Conservation (phyloP, 257 asterid species). For the Solanum peruvianum region DNA sequence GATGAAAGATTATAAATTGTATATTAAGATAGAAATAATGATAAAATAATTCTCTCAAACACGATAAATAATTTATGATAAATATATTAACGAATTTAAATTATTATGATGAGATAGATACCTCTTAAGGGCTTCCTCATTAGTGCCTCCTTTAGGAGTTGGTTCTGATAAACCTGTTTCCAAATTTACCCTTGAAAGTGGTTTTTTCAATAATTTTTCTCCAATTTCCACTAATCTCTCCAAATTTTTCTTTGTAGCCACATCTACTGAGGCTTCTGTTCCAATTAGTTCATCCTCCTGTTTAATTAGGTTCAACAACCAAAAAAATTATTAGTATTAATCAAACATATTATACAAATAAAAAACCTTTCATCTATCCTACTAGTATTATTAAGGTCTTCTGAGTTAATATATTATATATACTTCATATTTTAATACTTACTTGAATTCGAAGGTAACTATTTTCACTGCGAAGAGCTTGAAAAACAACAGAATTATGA, state of each 20-base stretch:
- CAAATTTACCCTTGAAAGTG: conserved; percentile 29
- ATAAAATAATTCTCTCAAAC: not conserved
- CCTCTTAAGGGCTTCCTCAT: conserved; percentile 30
- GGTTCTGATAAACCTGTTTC: conserved; percentile 30
- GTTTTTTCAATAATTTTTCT: conserved; percentile 17
- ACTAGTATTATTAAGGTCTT: not conserved
- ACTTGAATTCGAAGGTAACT: conserved; percentile 40
- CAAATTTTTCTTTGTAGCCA: conserved; percentile 34
- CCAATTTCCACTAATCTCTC: conserved; percentile 28
- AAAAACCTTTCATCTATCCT: not conserved
- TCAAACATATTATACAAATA: not conserved
- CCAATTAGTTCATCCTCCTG: conserved; percentile 43
- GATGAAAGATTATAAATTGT: too few species aligned
- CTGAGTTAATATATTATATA: too few species aligned
- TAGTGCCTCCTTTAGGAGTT: conserved; percentile 23
- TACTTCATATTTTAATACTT: not conserved
- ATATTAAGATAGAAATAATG: too few species aligned
- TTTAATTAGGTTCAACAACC: not conserved
- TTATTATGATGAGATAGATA: not conserved
- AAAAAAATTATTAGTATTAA: too few species aligned
- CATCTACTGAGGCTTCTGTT: conserved; percentile 26
- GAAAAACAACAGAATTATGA: conserved; percentile 28
- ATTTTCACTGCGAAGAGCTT: conserved; percentile 12
- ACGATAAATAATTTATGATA: not conserved
- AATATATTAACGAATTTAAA: not conserved